phyloP scores from a whole-genome alignment of 768 basidiomycete species.

The Cystobasidiopsis lactophilus region DNA sequence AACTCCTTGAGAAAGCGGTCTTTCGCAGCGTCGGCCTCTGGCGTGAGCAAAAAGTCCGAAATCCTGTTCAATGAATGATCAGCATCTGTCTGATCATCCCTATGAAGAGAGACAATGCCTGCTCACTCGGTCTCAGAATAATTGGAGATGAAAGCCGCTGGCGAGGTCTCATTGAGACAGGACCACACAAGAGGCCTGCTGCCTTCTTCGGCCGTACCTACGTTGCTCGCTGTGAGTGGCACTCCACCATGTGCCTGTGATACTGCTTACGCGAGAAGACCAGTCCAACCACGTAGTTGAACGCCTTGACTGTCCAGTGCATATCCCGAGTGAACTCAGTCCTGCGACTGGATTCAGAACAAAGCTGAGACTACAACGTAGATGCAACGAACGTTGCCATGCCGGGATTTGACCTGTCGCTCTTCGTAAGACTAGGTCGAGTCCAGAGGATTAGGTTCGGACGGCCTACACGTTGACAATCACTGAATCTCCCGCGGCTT shows the following conservation, averaged over 20 bases:
- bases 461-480: no score
- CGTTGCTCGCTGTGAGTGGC: no score
- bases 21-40: background rate
- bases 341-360: background rate
- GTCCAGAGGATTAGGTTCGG: no score
- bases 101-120: background rate
- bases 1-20: background rate
- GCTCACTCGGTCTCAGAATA: background rate
- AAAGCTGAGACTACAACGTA: background rate
- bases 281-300: background rate
- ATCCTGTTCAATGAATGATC: background rate
- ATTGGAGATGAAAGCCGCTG: background rate
- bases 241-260: no score
- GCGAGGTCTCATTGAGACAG: background rate
- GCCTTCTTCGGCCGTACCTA: background rate
- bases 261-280: background rate
- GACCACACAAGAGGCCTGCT: background rate
- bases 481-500: background rate
- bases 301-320: background rate
- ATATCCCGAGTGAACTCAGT: background rate
- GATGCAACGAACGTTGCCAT: background rate
- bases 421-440: no score
- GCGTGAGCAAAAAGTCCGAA: background rate
- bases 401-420: no score
- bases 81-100: no score